Evolutionary conservation across 805 yeast species (phyloP).

Genomic region (Myxozyma monticola): DNA sequence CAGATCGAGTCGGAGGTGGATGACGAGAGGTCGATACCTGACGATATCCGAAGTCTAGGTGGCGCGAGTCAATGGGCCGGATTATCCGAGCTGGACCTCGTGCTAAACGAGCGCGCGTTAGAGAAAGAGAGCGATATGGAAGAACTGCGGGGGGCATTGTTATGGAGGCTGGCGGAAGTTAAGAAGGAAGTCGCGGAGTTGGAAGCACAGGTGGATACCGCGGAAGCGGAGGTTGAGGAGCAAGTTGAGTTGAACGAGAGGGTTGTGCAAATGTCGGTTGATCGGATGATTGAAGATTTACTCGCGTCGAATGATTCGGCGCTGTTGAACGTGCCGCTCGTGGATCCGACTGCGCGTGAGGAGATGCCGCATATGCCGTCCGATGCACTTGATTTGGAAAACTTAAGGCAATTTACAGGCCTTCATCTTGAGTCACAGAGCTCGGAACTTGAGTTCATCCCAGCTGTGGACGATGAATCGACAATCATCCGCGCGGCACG

Average conservation of each 20-base stretch:
- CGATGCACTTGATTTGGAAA: slow-evolving; percentile 10
- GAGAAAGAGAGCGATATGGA: slow-evolving; percentile 8
- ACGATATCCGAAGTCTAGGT: too few relatives aligned
- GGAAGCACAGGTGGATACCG: not conserved
- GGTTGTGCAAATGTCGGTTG: too few relatives aligned
- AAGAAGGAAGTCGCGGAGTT: slow-evolving; percentile 2
- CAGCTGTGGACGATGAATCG: not conserved
- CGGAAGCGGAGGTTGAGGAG: not conserved
- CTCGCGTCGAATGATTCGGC: not conserved
- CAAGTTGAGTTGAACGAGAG: not conserved
- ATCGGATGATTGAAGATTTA: not conserved
- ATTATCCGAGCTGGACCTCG: too few relatives aligned
- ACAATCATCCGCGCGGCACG: slow-evolving; percentile 4
- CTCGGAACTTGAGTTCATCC: slow-evolving; percentile 1
- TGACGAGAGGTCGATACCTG: too few relatives aligned
- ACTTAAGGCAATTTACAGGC: slow-evolving; percentile 12
- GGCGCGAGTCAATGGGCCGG: too few relatives aligned
- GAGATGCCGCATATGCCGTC: slow-evolving; percentile 17
- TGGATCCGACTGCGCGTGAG: too few relatives aligned
- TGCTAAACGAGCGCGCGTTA: not conserved
- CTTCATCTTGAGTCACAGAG: slow-evolving; percentile 2
- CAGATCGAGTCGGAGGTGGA: too few relatives aligned
- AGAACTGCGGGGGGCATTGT: slow-evolving; percentile 3
- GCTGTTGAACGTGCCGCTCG: too few relatives aligned
- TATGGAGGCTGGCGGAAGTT: slow-evolving; percentile 2